Conservation (phyloP, 164 flowering plant species). For the Euptelea pleiosperma region DNA sequence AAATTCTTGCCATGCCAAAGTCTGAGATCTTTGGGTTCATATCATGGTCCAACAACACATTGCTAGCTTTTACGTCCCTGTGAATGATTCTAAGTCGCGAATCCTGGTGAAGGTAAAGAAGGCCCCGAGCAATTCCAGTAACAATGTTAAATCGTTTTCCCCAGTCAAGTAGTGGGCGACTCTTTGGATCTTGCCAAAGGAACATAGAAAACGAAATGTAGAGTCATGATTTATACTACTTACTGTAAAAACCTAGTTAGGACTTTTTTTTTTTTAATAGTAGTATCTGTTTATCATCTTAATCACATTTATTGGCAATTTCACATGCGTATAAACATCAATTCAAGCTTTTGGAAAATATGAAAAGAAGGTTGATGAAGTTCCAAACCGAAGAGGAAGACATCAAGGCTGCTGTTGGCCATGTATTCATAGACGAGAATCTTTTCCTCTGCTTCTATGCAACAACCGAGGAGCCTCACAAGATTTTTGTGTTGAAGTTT, state of each 20-base stretch:
- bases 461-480: slow-evolving; percentile 5
- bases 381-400: slow-evolving; percentile 32
- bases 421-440: slow-evolving; percentile 38
- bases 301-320: neutral
- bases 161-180: slow-evolving; percentile 27
- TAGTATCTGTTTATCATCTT: neutral
- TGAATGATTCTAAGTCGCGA: slow-evolving; percentile 35
- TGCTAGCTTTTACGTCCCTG: slow-evolving; percentile 35
- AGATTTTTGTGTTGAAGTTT: slow-evolving; percentile 15
- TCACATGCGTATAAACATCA: too few relatives aligned
- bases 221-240: too few relatives aligned
- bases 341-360: too few relatives aligned
- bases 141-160: slow-evolving; percentile 25
- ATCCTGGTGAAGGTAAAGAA: slow-evolving; percentile 40
- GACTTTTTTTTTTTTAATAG: too few relatives aligned
- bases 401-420: slow-evolving; percentile 42
- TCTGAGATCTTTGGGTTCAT: slow-evolving; percentile 45
- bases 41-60: slow-evolving; percentile 25
- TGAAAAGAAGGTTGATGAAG: neutral
- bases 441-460: too few relatives aligned
- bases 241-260: too few relatives aligned
- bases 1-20: slow-evolving; percentile 49
- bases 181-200: slow-evolving; percentile 16
- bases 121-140: slow-evolving; percentile 36
- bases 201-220: too few relatives aligned